These are phyloP conservation scores for Ceratocystis lukuohia DNA, from an alignment of 2,329 filamentous ascomycete genomes.

Conservation along the genomic window DNA sequence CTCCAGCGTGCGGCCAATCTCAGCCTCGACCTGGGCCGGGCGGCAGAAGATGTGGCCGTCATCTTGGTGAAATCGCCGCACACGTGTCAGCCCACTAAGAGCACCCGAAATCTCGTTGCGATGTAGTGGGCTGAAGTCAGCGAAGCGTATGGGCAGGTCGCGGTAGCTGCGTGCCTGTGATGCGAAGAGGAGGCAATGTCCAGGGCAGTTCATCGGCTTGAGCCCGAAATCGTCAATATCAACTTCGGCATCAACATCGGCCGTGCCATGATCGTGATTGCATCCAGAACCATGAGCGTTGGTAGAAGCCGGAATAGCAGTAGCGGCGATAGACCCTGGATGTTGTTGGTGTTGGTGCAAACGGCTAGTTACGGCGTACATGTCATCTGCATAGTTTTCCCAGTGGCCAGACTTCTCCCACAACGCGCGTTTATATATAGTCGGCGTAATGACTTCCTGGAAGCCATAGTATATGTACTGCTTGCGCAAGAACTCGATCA, in stretches of 20 bases:
- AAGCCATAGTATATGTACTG: slow-evolving; percentile 80
- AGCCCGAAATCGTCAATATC: slow-evolving; percentile 62
- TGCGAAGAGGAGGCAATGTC: slow-evolving; percentile 73
- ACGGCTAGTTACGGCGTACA: slow-evolving; percentile 64
- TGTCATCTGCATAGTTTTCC: slow-evolving; percentile 82
- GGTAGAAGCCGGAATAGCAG: neutral
- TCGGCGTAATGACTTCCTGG: slow-evolving; percentile 77
- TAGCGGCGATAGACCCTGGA: neutral
- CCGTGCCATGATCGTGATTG: slow-evolving; percentile 25
- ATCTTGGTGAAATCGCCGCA: slow-evolving; percentile 79
- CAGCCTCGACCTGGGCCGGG: slow-evolving; percentile 57
- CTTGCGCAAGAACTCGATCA: slow-evolving; percentile 66
- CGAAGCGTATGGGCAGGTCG: slow-evolving; percentile 70
- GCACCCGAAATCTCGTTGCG: slow-evolving; percentile 75
- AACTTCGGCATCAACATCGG: slow-evolving; percentile 27
- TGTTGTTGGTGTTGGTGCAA: slow-evolving; percentile 22
- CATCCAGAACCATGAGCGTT: slow-evolving; percentile 6
- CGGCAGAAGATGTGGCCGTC: slow-evolving; percentile 86
- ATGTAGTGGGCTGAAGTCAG: slow-evolving; percentile 78
- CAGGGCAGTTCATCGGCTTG: slow-evolving; percentile 90
- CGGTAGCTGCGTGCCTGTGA: slow-evolving; percentile 61
- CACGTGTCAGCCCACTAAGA: slow-evolving; percentile 67
- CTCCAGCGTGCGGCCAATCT: slow-evolving; percentile 59
- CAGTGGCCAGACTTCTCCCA: slow-evolving; percentile 80
- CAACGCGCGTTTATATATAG: slow-evolving; percentile 76